A percentile compares a stretch with the other conserved stretches of the same genome.
Evolutionary conservation across 176 grass and related monocot genomes (phyloP).

Genomic region (Triticum aestivum): IWGSC_CS_RefSeq_v2.1 NC_057801.1:96466356-96466855

Average conservation of each 20-base stretch:
- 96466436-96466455: slow-evolving; percentile 88
- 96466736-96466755: slow-evolving; percentile 63
- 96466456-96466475: slow-evolving; percentile 99
- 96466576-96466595: slow-evolving; percentile 45
- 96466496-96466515: slow-evolving; percentile 97
- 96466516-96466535: slow-evolving; percentile 49
- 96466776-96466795: slow-evolving; percentile 52
- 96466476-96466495: slow-evolving; percentile 83
- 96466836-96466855: slow-evolving; percentile 60
- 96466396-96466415: slow-evolving; percentile 98
- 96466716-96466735: slow-evolving; percentile 74
- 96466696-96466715: slow-evolving; percentile 66
- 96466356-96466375: neutral
- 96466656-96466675: slow-evolving; percentile 44
- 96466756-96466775: slow-evolving; percentile 73
- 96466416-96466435: slow-evolving; percentile 92
- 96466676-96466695: slow-evolving; percentile 50
- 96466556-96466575: neutral
- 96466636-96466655: slow-evolving; percentile 68
- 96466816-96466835: slow-evolving; percentile 46
- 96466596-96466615: slow-evolving; percentile 51
- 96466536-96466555: slow-evolving; percentile 41
- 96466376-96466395: neutral
- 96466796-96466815: slow-evolving; percentile 73
- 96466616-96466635: slow-evolving; percentile 46